Conservation (phyloP, 2,329 filamentous ascomycete species). For the Cercospora citrullina region DNA sequence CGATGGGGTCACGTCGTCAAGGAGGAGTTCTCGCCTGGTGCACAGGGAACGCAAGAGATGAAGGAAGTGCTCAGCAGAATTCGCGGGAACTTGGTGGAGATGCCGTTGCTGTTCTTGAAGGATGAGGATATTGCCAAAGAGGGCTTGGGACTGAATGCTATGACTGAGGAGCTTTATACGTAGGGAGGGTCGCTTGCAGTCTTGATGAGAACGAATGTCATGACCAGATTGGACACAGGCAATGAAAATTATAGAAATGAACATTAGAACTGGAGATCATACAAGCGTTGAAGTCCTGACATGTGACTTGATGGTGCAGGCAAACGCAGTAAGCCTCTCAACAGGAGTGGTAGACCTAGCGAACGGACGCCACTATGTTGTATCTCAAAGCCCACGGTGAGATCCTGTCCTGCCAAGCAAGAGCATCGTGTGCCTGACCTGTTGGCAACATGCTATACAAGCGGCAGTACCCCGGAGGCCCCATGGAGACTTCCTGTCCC, state of each 20-base stretch:
- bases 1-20: conserved; percentile 82
- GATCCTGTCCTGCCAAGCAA: background rate
- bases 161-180: conserved; percentile 53
- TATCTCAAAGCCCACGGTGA: background rate
- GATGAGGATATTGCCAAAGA: conserved; percentile 85
- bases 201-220: background rate
- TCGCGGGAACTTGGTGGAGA: conserved; percentile 68
- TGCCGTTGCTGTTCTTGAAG: conserved; percentile 84
- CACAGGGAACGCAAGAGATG: conserved; percentile 47
- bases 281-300: background rate
- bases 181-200: conserved; percentile 25
- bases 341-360: background rate
- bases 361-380: background rate
- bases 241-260: background rate
- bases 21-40: conserved; percentile 48
- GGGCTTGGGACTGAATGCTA: conserved; percentile 60
- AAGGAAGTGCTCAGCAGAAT: conserved; percentile 72
- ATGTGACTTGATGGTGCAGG: background rate
- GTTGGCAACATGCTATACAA: background rate
- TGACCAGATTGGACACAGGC: background rate
- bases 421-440: background rate
- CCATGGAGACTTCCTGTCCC: background rate
- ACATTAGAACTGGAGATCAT: background rate
- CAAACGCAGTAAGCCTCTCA: background rate
- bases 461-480: background rate